A percentile compares a stretch with the other conserved stretches of the same genome.
These are phyloP conservation scores for Citrus maxima DNA, from an alignment of 345 rosid genomes.

Conservation along the genomic window DNA sequence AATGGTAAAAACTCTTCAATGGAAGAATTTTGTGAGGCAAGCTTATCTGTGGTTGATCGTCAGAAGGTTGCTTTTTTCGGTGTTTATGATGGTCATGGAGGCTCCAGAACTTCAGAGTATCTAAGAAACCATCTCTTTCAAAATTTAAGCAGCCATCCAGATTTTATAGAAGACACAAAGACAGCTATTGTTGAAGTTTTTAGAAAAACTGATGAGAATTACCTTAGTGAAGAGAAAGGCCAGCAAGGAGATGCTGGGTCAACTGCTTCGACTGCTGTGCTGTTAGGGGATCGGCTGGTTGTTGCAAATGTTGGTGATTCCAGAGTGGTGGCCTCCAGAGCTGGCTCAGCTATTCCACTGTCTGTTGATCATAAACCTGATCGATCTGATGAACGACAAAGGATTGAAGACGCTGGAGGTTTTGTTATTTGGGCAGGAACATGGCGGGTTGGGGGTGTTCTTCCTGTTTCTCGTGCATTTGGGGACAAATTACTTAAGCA, in stretches of 20 bases:
- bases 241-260: conserved; percentile 51
- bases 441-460: conserved; percentile 49
- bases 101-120: conserved; percentile 49
- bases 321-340: conserved; percentile 49
- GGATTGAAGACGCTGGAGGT: conserved; percentile 52
- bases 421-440: conserved; percentile 56
- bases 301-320: conserved; percentile 76
- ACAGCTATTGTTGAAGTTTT: conserved; percentile 44
- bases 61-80: conserved; percentile 59
- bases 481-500: conserved; percentile 56
- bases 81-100: conserved; percentile 64
- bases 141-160: conserved; percentile 43
- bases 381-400: conserved; percentile 45
- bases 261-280: conserved; percentile 54
- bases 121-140: conserved; percentile 45
- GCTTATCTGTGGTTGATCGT: conserved; percentile 50
- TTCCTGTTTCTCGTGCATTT: conserved; percentile 66
- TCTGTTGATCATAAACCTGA: conserved; percentile 54
- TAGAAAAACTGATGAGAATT: conserved; percentile 38
- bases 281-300: conserved; percentile 43
- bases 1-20: conserved; percentile 59
- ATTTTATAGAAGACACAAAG: conserved; percentile 38
- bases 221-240: conserved; percentile 41
- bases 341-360: conserved; percentile 44
- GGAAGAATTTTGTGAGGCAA: conserved; percentile 64